These are phyloP conservation scores for Vitis vinifera DNA, from an alignment of 164 flowering plant species.

Conservation along the genomic window DNA sequence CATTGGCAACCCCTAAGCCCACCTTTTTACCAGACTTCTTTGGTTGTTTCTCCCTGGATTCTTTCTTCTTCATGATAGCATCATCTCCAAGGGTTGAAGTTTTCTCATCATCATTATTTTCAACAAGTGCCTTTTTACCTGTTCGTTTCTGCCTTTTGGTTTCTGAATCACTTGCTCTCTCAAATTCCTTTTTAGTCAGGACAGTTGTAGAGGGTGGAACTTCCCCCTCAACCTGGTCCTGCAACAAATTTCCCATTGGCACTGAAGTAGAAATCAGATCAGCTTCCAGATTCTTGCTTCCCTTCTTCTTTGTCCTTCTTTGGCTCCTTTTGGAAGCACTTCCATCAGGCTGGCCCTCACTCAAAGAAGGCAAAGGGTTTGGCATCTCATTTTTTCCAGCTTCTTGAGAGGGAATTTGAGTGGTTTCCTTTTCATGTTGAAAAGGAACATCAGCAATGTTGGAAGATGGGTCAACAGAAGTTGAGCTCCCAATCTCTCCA, in stretches of 20 bases:
- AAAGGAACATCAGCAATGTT: no score
- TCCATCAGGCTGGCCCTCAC: slow-evolving; percentile 25
- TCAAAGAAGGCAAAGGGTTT: slow-evolving; percentile 26
- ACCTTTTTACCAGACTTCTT: no score
- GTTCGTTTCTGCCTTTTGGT: slow-evolving; percentile 8
- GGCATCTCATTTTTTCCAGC: no score
- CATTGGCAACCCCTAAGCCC: no score
- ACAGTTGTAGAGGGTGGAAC: background rate
- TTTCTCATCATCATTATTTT: slow-evolving; percentile 26
- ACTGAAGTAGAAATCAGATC: background rate
- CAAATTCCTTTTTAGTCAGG: no score
- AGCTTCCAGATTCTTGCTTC: slow-evolving; percentile 14
- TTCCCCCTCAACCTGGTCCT: no score
- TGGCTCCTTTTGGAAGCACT: slow-evolving; percentile 27
- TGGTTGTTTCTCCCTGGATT: no score
- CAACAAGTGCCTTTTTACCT: slow-evolving; percentile 34
- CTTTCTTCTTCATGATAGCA: no score
- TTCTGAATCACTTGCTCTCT: no score
- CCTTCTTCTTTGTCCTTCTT: slow-evolving; percentile 39
- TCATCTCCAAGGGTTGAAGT: slow-evolving; percentile 1
- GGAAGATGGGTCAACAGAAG: slow-evolving; percentile 27
- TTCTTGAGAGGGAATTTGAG: no score
- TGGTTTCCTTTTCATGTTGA: no score
- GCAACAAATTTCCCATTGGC: no score
- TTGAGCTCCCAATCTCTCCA: slow-evolving; percentile 33